Conservation (phyloP, 2,329 filamentous ascomycete genomes). For the Aurifilum marmelostoma region DNA sequence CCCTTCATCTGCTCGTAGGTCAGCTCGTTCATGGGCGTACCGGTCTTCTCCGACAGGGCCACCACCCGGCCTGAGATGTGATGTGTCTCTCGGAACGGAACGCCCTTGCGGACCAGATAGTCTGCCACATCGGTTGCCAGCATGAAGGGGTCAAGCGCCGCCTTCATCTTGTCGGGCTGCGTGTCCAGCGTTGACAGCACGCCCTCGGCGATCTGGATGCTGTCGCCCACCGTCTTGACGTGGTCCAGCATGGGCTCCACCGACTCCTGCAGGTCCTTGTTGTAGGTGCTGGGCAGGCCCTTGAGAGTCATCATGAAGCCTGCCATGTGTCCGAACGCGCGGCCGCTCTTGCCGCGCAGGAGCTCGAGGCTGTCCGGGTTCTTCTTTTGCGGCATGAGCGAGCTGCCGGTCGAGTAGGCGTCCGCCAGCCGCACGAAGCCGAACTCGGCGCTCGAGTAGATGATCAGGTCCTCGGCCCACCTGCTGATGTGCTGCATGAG, state of each 20-base stretch:
- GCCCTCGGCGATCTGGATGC: conserved; percentile 76
- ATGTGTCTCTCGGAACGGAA: conserved; percentile 80
- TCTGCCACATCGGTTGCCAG: conserved; percentile 70
- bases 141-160: conserved; percentile 60
- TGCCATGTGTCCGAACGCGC: conserved; percentile 52
- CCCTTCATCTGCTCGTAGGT: conserved; percentile 66
- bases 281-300: conserved; percentile 76
- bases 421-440: conserved; percentile 76
- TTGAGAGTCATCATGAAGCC: conserved; percentile 72
- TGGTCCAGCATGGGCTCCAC: conserved; percentile 77
- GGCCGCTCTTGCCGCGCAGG: conserved; percentile 63
- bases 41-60: conserved; percentile 66
- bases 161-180: conserved; percentile 72
- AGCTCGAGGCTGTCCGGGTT: conserved; percentile 73
- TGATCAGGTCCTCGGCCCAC: conserved; percentile 85
- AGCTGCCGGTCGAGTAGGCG: conserved; percentile 77
- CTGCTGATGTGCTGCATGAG: conserved; percentile 80
- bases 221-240: conserved; percentile 73
- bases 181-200: conserved; percentile 74
- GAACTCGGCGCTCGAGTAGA: conserved; percentile 78
- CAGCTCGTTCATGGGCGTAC: conserved; percentile 71
- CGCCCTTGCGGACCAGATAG: conserved; percentile 65
- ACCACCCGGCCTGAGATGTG: conserved; percentile 76
- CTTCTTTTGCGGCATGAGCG: conserved; percentile 83
- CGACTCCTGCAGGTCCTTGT: conserved; percentile 69